Conservation (phyloP, 768 basidiomycete genomes). For the Holtermannia corniformis region DNA sequence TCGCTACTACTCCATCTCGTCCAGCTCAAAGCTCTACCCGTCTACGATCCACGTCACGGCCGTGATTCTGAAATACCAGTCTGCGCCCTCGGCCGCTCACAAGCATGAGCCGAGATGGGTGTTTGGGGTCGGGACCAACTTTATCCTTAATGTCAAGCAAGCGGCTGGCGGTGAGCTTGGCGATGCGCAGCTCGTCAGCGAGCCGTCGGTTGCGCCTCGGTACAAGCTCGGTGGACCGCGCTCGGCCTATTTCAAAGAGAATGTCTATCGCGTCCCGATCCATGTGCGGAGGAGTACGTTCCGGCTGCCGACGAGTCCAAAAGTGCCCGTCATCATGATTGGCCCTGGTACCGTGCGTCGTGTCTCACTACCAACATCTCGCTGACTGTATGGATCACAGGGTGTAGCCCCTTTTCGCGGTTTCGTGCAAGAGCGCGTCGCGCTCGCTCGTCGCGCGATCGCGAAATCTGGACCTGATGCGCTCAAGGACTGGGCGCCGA, state of each 20-base stretch:
- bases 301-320: constrained; percentile 92
- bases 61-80: constrained; percentile 87
- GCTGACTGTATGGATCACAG: constrained; percentile 45
- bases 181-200: constrained; percentile 28
- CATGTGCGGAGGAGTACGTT: constrained; percentile 96
- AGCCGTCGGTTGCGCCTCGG: constrained; percentile 48
- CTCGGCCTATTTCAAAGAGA: constrained; percentile 63
- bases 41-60: constrained; percentile 85
- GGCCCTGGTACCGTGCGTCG: constrained; percentile 88
- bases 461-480: constrained; percentile 94
- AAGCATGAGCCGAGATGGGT: constrained; percentile 55
- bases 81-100: constrained; percentile 50
- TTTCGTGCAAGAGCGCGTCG: constrained; percentile 95
- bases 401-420: constrained; percentile 99
- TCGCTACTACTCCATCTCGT: constrained; percentile 97
- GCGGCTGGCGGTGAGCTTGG: constrained; percentile 43
- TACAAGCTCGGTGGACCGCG: constrained; percentile 90
- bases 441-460: constrained; percentile 82
- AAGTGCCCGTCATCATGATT: constrained; percentile 97
- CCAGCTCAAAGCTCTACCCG: constrained; percentile 86
- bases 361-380: neutral
- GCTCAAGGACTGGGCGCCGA: constrained; percentile 87
- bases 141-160: constrained; percentile 82
- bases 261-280: constrained; percentile 70
- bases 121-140: constrained; percentile 88